These are phyloP conservation scores for Tulasnella sp. DNA, from an alignment of 768 basidiomycete species.

Conservation along the genomic window DNA sequence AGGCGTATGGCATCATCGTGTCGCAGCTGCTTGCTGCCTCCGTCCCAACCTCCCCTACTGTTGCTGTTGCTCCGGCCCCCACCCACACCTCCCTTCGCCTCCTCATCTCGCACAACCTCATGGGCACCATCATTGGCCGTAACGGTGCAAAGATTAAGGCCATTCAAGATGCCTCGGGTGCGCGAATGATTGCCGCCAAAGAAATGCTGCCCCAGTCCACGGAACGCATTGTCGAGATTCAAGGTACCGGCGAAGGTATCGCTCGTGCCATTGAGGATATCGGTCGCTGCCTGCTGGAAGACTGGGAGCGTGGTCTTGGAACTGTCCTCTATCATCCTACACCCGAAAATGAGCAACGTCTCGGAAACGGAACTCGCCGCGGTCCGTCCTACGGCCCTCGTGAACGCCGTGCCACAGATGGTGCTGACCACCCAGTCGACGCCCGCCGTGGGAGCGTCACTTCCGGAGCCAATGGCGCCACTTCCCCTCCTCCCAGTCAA, in stretches of 20 bases:
- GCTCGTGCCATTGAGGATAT: slow-evolving; percentile 91
- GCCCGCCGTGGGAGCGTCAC: slow-evolving; percentile 10
- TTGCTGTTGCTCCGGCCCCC: slow-evolving; percentile 28
- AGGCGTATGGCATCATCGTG: slow-evolving; percentile 95
- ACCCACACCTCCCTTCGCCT: slow-evolving; percentile 86
- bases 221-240: slow-evolving; percentile 96
- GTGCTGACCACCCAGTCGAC: neutral
- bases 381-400: neutral
- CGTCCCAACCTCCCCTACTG: slow-evolving; percentile 51
- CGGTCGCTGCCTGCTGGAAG: slow-evolving; percentile 86
- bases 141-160: slow-evolving; percentile 96
- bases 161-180: slow-evolving; percentile 91
- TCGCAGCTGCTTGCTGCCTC: slow-evolving; percentile 71
- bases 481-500: slow-evolving; percentile 21
- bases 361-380: neutral
- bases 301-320: slow-evolving; percentile 89
- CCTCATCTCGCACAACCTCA: slow-evolving; percentile 96
- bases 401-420: slow-evolving; percentile 9
- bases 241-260: slow-evolving; percentile 85
- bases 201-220: slow-evolving; percentile 99
- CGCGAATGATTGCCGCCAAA: slow-evolving; percentile 97
- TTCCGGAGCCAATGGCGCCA: slow-evolving; percentile 25
- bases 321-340: slow-evolving; percentile 96
- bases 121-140: slow-evolving; percentile 98
- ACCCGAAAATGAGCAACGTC: slow-evolving; percentile 11